Conservation (phyloP, 495 filamentous ascomycete genomes). For the Pseudotulostoma volvatum region DNA sequence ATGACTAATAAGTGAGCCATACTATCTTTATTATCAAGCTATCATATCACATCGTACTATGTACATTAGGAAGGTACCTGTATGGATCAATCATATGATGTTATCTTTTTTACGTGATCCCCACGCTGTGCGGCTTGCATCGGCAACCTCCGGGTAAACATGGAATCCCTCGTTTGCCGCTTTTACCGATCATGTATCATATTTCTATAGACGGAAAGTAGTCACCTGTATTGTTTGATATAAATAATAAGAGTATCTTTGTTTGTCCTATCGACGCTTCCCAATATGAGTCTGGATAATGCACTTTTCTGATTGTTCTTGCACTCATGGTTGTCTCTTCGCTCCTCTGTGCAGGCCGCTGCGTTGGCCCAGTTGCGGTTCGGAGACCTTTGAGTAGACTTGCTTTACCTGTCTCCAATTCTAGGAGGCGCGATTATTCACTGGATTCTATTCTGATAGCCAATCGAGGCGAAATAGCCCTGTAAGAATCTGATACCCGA, state of each 20-base stretch:
- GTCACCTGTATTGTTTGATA: too few relatives aligned
- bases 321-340: slow-evolving; percentile 4
- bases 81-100: too few relatives aligned
- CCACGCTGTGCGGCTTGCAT: slow-evolving; percentile 31
- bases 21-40: too few relatives aligned
- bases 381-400: slow-evolving; percentile 12
- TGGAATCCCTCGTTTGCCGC: too few relatives aligned
- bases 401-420: slow-evolving; percentile 19
- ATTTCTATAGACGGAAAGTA: background rate
- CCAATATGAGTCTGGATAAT: background rate
- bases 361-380: slow-evolving; percentile 20
- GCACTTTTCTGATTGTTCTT: background rate
- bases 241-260: too few relatives aligned
- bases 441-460: slow-evolving; percentile 85
- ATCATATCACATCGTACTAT: too few relatives aligned
- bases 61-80: background rate
- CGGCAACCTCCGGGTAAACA: slow-evolving; percentile 11
- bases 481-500: slow-evolving; percentile 29
- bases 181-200: background rate
- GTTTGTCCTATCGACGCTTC: too few relatives aligned
- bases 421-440: slow-evolving; percentile 22
- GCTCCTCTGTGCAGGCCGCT: slow-evolving; percentile 31
- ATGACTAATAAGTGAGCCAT: too few relatives aligned
- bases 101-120: slow-evolving; percentile 5
- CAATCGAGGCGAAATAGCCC: slow-evolving; percentile 91